Base-by-base conservation (phyloP, 2,329 filamentous ascomycete genomes). In the Didymella lethalis region DNA sequence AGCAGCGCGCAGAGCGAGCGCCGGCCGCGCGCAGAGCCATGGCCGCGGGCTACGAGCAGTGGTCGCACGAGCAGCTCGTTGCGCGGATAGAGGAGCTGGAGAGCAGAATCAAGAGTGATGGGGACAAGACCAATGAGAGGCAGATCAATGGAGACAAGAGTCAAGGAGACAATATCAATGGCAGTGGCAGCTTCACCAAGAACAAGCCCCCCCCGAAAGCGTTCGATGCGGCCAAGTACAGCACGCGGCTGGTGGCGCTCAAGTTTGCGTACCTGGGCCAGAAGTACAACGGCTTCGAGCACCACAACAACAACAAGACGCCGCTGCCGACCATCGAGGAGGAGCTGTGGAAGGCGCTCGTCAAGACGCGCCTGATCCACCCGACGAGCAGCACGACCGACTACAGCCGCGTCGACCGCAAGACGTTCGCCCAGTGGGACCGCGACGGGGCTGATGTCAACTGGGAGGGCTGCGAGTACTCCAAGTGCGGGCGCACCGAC, bases 241-340 rank as follows among this genome's bases (percentile, higher is more conserved):
- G 86, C 34, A 96, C 92, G 1, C 87, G 95, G 46, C 87, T 90
- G 61, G 90, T 99, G 63, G 95, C 94, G 7, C 82, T 99, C 59
- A 98, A 97, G 77, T 88, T 99, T 63, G 93, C 95, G 38, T 99
- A 99, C 75, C 81, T 98, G 34, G 95, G 95, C 46, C 91, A 92
- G 75, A 86, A 87, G 54, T 99, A 98, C 77, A 94, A 95, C 77
- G 95, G 95, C 1, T 96, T 93, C 75, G 95, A 99, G 80, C 91
- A 94, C 77, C 89, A 94, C 72, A 84, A 85, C 59, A 87, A 87
- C 65, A 90, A 90, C 60, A 80, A 76, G 1, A 90, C 87, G 5
- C 86, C 86, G 3, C 76, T 91, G 62, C 88, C 94, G 5, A 93
- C 93, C 0, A 90, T 99, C 62, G 95, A 99, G 77, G 93, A 97